These are phyloP conservation scores for Torulaspora indica DNA, from an alignment of 805 yeast genomes.

Conservation along the genomic window DNA sequence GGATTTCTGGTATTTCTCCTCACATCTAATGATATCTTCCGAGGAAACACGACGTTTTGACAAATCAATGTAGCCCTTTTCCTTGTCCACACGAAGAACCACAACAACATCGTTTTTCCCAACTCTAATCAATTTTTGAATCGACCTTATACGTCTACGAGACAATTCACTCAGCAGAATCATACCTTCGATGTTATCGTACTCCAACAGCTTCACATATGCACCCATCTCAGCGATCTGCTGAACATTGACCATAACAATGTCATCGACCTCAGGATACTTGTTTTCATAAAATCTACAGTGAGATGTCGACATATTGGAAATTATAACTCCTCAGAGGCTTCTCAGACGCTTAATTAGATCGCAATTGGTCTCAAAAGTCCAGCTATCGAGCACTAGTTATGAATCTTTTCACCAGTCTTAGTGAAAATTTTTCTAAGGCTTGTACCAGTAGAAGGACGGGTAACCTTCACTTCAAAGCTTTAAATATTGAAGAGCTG, in stretches of 20 bases:
- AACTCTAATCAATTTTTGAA: constrained; percentile 94
- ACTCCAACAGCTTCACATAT: constrained; percentile 89
- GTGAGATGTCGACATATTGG: constrained; percentile 74
- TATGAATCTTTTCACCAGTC: background rate
- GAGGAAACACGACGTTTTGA: constrained; percentile 97
- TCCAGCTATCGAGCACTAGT: background rate
- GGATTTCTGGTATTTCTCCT: constrained; percentile 93
- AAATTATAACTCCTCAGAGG: background rate
- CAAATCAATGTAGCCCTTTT: constrained; percentile 95
- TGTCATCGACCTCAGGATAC: constrained; percentile 98
- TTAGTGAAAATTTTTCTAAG: constrained; percentile 4
- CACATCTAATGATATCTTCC: constrained; percentile 95
- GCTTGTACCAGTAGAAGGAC: background rate
- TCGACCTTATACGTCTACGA: constrained; percentile 97
- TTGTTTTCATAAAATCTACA: constrained; percentile 98
- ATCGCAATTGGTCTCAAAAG: background rate
- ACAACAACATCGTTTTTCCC: constrained; percentile 98
- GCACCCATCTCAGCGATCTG: constrained; percentile 99
- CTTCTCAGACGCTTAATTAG: background rate
- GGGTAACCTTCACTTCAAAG: constrained; percentile 4
- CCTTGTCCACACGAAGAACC: constrained; percentile 95
- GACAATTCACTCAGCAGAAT: constrained; percentile 91
- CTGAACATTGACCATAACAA: constrained; percentile 97
- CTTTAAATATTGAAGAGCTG: background rate
- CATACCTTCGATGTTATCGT: constrained; percentile 99